Evolutionary conservation across 2,329 filamentous ascomycete genomes (phyloP).

Genomic region (Trichoderma atroviride): DNA sequence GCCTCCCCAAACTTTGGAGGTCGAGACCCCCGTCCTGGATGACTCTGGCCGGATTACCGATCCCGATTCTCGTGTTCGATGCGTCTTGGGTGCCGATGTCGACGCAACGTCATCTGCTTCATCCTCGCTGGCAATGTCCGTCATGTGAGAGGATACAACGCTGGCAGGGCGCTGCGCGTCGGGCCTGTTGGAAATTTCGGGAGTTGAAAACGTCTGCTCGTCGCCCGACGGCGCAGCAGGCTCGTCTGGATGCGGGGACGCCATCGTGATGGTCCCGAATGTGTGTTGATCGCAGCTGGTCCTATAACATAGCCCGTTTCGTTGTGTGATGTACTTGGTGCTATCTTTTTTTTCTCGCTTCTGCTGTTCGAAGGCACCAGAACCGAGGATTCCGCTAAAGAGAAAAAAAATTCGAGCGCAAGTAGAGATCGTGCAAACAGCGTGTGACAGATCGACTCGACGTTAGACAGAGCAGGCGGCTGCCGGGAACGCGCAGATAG

Average conservation of each 20-base stretch:
- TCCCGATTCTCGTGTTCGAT: slow-evolving; percentile 43
- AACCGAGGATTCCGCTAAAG: slow-evolving; percentile 1
- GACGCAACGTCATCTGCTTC: slow-evolving; percentile 46
- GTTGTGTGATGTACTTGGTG: not conserved
- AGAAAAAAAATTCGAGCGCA: not conserved
- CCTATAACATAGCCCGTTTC: slow-evolving; percentile 30
- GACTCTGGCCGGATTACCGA: slow-evolving; percentile 57
- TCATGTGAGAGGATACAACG: slow-evolving; percentile 73
- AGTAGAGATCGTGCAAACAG: not conserved
- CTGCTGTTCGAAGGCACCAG: not conserved
- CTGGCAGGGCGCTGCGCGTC: slow-evolving; percentile 58
- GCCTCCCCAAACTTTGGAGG: slow-evolving; percentile 51
- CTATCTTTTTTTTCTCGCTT: not conserved
- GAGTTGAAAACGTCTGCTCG: slow-evolving; percentile 41
- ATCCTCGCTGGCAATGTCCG: slow-evolving; percentile 63
- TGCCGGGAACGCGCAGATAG: slow-evolving; percentile 15
- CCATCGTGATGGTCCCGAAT: slow-evolving; percentile 39
- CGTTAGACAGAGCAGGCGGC: slow-evolving; percentile 9
- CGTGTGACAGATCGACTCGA: slow-evolving; percentile 24
- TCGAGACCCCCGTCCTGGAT: slow-evolving; percentile 51
- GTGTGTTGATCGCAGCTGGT: slow-evolving; percentile 16
- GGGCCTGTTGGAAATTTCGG: slow-evolving; percentile 46
- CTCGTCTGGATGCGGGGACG: slow-evolving; percentile 41
- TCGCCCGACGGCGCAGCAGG: slow-evolving; percentile 44
- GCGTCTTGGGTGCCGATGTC: slow-evolving; percentile 17